A percentile compares a stretch with the other conserved stretches of the same genome.
Evolutionary conservation across 2,329 filamentous ascomycete genomes (phyloP).

Genomic region (Paracoccidioides lutzii): DNA sequence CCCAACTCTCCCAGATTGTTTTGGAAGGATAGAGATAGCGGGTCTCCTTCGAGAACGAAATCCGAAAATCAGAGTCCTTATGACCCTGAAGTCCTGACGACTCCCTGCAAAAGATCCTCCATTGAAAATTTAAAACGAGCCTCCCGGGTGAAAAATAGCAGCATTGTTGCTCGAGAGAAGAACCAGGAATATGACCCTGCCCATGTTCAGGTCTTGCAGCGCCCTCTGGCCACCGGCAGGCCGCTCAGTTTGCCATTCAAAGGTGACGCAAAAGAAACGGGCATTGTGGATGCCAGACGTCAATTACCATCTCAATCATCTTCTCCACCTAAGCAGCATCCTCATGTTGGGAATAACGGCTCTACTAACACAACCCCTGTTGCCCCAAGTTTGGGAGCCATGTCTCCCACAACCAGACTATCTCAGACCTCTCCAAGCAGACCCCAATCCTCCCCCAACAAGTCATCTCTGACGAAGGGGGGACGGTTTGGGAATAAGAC

Average conservation of each 20-base stretch:
- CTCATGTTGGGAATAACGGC: neutral
- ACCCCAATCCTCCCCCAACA: constrained; percentile 63
- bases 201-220: constrained; percentile 62
- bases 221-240: constrained; percentile 56
- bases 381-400: constrained; percentile 2
- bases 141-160: constrained; percentile 95
- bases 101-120: constrained; percentile 69
- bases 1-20: constrained; percentile 69
- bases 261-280: constrained; percentile 54
- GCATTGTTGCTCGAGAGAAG: constrained; percentile 85
- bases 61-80: constrained; percentile 55
- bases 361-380: neutral
- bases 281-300: constrained; percentile 15
- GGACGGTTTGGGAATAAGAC: constrained; percentile 49
- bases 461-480: constrained; percentile 68
- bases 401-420: neutral
- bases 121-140: constrained; percentile 92
- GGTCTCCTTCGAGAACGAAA: constrained; percentile 50
- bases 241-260: constrained; percentile 50
- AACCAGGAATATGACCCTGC: constrained; percentile 86
- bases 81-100: constrained; percentile 50
- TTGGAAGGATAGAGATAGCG: constrained; percentile 68
- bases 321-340: neutral
- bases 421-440: constrained; percentile 43
- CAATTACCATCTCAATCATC: constrained; percentile 10